Conservation (phyloP, 2,329 filamentous ascomycete genomes). For the Hyphodiscus sp. region DNA sequence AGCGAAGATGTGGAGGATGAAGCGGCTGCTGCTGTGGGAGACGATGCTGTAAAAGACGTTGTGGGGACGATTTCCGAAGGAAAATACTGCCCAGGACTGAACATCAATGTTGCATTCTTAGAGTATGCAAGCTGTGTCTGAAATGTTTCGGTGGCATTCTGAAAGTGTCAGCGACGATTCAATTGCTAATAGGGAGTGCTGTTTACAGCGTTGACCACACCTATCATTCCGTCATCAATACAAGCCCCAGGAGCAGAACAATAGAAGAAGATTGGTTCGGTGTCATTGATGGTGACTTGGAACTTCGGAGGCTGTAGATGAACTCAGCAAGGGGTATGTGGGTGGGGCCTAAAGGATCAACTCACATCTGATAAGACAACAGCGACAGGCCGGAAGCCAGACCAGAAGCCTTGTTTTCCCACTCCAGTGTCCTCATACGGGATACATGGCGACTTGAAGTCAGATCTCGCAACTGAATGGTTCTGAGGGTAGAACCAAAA, state of each 20-base stretch:
- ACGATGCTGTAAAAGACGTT: constrained; percentile 7
- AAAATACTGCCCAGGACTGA: constrained; percentile 21
- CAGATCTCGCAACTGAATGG: constrained; percentile 56
- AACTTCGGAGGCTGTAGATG: constrained; percentile 32
- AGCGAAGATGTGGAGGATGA: not conserved
- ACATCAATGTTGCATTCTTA: constrained; percentile 13
- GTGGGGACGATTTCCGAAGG: constrained; percentile 13
- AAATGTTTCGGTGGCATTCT: constrained; percentile 22
- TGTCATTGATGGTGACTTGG: constrained; percentile 49
- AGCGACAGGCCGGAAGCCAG: constrained; percentile 41
- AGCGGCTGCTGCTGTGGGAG: constrained; percentile 4
- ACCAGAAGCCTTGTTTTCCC: constrained; percentile 46
- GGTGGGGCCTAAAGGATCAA: not conserved
- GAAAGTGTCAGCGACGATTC: not conserved
- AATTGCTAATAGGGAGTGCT: not conserved
- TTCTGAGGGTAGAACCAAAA: constrained; percentile 58
- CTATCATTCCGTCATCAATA: constrained; percentile 61
- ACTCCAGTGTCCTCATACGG: constrained; percentile 49
- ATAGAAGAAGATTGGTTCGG: constrained; percentile 62
- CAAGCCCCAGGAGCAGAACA: constrained; percentile 64
- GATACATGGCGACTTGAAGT: constrained; percentile 51
- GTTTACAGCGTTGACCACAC: constrained; percentile 63
- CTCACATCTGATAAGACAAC: constrained; percentile 37
- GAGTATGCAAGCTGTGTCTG: constrained; percentile 16
- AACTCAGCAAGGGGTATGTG: not conserved